These are phyloP conservation scores for Diaporthe citriasiana DNA, from an alignment of 2,329 filamentous ascomycete species.

Conservation along the genomic window DNA sequence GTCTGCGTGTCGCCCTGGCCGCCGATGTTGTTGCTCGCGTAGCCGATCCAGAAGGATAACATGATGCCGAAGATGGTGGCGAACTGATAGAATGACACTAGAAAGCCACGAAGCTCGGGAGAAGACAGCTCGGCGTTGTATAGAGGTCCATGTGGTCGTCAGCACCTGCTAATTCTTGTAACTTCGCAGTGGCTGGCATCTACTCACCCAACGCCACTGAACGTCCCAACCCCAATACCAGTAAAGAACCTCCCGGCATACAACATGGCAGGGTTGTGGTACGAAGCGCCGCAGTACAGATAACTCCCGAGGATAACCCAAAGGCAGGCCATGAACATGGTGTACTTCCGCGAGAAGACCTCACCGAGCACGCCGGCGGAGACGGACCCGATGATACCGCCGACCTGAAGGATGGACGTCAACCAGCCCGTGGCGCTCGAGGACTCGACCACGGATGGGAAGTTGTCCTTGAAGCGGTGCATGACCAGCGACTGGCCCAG, in stretches of 20 bases:
- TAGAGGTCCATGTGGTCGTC: slow-evolving; percentile 49
- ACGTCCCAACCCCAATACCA: slow-evolving; percentile 63
- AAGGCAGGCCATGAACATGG: slow-evolving; percentile 63
- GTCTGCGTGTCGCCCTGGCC: slow-evolving; percentile 59
- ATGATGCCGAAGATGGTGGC: slow-evolving; percentile 71
- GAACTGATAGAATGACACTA: slow-evolving; percentile 76
- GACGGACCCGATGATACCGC: slow-evolving; percentile 63
- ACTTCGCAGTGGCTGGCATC: slow-evolving; percentile 23
- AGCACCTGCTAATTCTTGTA: not conserved
- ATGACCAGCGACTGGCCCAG: slow-evolving; percentile 68
- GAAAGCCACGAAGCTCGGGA: slow-evolving; percentile 75
- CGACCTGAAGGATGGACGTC: slow-evolving; percentile 65
- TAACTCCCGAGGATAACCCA: slow-evolving; percentile 63
- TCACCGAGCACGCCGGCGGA: slow-evolving; percentile 63
- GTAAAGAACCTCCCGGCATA: slow-evolving; percentile 66
- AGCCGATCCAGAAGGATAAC: slow-evolving; percentile 63
- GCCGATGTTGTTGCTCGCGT: slow-evolving; percentile 62
- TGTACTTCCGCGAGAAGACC: slow-evolving; percentile 64
- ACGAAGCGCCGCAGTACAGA: slow-evolving; percentile 59
- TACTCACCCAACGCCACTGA: slow-evolving; percentile 56
- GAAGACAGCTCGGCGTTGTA: slow-evolving; percentile 69
- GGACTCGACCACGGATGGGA: slow-evolving; percentile 61
- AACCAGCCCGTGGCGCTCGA: slow-evolving; percentile 65
- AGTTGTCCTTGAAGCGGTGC: slow-evolving; percentile 63
- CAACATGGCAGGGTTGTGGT: slow-evolving; percentile 56